Conservation (phyloP, 768 basidiomycete genomes). For the Xerocomellus amylosporus region DNA sequence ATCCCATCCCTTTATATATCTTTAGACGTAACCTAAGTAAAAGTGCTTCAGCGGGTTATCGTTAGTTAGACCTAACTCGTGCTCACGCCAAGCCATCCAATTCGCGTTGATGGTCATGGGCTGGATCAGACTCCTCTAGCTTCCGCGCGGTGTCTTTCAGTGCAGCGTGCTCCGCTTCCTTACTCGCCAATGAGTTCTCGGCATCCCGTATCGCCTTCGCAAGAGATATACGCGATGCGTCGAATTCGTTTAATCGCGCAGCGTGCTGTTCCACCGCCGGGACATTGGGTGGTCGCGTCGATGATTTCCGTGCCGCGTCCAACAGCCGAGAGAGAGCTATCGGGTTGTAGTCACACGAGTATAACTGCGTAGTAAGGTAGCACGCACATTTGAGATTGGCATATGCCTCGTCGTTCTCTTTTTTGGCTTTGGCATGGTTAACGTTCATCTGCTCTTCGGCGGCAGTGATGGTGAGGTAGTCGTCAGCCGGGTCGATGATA, state of each 20-base stretch:
- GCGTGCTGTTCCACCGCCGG: constrained; percentile 64
- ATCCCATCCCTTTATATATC: constrained; percentile 69
- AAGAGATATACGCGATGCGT: constrained; percentile 58
- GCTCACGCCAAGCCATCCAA: constrained; percentile 67
- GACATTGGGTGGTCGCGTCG: constrained; percentile 66
- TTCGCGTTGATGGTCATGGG: constrained; percentile 65
- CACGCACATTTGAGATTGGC: constrained; percentile 57
- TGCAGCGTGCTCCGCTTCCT: constrained; percentile 66
- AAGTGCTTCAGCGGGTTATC: constrained; percentile 1
- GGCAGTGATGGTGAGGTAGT: constrained; percentile 70
- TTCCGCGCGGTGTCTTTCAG: constrained; percentile 61
- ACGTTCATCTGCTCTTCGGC: constrained; percentile 68
- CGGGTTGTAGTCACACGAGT: background rate
- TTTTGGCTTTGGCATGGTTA: constrained; percentile 56
- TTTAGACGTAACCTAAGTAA: constrained; percentile 57
- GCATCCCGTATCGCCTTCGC: constrained; percentile 74
- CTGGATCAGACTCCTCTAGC: constrained; percentile 69
- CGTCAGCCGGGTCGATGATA: constrained; percentile 76
- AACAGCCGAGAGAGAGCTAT: constrained; percentile 61
- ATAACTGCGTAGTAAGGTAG: background rate
- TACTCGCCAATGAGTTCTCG: constrained; percentile 60
- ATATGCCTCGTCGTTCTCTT: constrained; percentile 67
- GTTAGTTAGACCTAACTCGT: background rate
- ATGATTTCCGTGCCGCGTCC: constrained; percentile 69
- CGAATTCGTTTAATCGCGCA: constrained; percentile 60